Evolutionary conservation across 1,139 yeast species (phyloP).

Genomic region (Hanseniaspora gamundiae): DNA sequence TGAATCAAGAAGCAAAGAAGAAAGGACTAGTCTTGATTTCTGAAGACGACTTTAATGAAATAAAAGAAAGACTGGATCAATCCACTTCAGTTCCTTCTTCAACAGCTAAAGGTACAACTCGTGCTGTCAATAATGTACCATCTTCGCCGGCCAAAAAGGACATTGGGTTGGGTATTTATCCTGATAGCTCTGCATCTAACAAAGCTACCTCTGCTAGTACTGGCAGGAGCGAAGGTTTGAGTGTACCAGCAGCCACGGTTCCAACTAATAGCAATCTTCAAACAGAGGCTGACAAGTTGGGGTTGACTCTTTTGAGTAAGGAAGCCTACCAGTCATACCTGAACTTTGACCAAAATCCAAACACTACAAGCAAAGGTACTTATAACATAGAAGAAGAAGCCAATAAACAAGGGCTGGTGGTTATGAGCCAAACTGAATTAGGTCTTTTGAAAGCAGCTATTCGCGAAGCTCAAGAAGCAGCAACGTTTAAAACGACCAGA

Average conservation of each 20-base stretch:
- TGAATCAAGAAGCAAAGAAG: slow-evolving; percentile 18
- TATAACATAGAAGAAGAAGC: slow-evolving; percentile 2
- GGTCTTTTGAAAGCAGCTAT: background rate
- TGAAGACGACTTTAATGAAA: slow-evolving; percentile 11
- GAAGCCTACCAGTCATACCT: no score
- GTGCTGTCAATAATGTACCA: no score
- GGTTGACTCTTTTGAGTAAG: background rate
- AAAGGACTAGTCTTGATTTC: slow-evolving; percentile 6
- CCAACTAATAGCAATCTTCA: slow-evolving; percentile 11
- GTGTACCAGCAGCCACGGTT: slow-evolving; percentile 4
- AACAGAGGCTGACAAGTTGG: slow-evolving; percentile 7
- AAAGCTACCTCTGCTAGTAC: no score
- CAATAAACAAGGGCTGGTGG: slow-evolving; percentile 8
- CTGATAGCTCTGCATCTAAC: no score
- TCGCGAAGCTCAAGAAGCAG: background rate
- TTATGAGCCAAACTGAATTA: slow-evolving; percentile 8
- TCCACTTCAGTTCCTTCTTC: background rate
- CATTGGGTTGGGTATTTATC: no score
- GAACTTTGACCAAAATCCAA: no score
- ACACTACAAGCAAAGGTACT: no score
- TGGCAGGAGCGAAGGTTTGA: no score
- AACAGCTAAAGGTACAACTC: background rate
- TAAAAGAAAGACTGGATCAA: slow-evolving; percentile 6
- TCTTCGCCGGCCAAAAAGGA: no score
- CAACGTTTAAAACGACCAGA: no score